These are phyloP conservation scores for Neurospora sublineolata DNA, from an alignment of 495 filamentous ascomycete species.

Conservation along the genomic window DNA sequence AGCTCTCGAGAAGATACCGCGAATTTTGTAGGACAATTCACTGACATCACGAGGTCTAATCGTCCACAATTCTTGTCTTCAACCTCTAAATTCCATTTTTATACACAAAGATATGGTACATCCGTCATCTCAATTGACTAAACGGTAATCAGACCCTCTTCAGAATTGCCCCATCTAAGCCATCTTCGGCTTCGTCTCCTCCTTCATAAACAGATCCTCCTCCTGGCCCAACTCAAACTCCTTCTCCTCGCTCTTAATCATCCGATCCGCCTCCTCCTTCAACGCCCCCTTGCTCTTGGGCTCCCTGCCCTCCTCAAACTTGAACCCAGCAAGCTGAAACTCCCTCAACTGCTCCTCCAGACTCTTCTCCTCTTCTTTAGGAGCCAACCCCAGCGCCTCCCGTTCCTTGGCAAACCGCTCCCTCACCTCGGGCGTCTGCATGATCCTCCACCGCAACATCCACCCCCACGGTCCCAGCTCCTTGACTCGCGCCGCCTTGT, in stretches of 20 bases:
- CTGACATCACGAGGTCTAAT: background rate
- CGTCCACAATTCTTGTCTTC: background rate
- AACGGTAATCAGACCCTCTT: background rate
- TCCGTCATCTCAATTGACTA: background rate
- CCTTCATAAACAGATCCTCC: conserved; percentile 20
- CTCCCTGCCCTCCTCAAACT: conserved; percentile 35
- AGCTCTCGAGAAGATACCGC: background rate
- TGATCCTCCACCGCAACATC: conserved; percentile 48
- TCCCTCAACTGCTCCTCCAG: conserved; percentile 40
- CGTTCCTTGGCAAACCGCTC: conserved; percentile 44
- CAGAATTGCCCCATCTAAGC: conserved; percentile 12
- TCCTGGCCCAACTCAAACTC: conserved; percentile 16
- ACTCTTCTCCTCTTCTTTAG: conserved; percentile 21
- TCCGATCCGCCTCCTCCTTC: conserved; percentile 17
- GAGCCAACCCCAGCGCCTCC: conserved; percentile 32
- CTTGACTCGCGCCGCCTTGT: conserved; percentile 59
- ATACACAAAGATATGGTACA: background rate
- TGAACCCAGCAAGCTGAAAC: conserved; percentile 36
- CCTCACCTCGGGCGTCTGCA: conserved; percentile 50
- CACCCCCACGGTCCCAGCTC: conserved; percentile 82
- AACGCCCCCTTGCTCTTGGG: conserved; percentile 40
- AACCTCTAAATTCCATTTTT: background rate
- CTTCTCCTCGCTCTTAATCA: conserved; percentile 3
- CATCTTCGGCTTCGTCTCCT: conserved; percentile 45
- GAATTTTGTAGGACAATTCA: background rate